Evolutionary conservation across 1,284 basidiomycete species (phyloP), one percentile per base, ranked within the genome.

Genomic region (Microbotryum violaceum): DNA sequence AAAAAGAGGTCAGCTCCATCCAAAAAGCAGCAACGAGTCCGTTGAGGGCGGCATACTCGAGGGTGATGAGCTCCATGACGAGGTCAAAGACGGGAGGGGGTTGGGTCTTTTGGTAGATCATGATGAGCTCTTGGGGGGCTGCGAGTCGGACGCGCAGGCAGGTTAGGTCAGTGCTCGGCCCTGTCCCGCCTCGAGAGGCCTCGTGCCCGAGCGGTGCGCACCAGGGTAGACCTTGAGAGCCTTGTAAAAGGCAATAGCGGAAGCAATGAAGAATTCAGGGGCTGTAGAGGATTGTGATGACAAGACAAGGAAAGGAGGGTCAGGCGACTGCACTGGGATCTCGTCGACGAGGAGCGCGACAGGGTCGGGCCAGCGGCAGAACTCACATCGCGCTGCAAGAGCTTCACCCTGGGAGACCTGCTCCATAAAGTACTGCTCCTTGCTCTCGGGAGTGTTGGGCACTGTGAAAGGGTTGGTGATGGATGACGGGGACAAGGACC

Each of bases 171-270:
- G 33, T 21, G 20, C 33, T 54, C 16, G 31, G 50, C 42, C 12
- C 12, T 42, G 37, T 16, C 14, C 37, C 18, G 37, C 16, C 14
- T 14, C 12, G 37, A 18, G 37, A 42, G 4, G 49, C 53, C 31
- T 27, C 56, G 52, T 20, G 44, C 47, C 51, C 57, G 59, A 42
- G 37, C 37, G 37, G 37, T 42, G 12, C 37, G 14, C 37, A 42
- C 37, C 37, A 25, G 93, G 94, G 79, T 97, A 98, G 51, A 96
- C 92, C 62, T 89, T 84, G 66, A 97, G 83, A 6, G 91, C 94
- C 63, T 89, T 84, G 82, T 87, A 97, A 83, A 97, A 97, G 58
- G 87, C 84, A 72, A 89, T 79, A 31, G 96, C 92, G 8, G 94
- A 87, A 21, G 85, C 81, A 52, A 94, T 80, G 72, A 87, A 79